Percentiles rank a stretch among this genome's conserved stretches.
These are phyloP conservation scores for Sedum album DNA, from an alignment of 164 flowering plant species.

Conservation along the genomic window DNA sequence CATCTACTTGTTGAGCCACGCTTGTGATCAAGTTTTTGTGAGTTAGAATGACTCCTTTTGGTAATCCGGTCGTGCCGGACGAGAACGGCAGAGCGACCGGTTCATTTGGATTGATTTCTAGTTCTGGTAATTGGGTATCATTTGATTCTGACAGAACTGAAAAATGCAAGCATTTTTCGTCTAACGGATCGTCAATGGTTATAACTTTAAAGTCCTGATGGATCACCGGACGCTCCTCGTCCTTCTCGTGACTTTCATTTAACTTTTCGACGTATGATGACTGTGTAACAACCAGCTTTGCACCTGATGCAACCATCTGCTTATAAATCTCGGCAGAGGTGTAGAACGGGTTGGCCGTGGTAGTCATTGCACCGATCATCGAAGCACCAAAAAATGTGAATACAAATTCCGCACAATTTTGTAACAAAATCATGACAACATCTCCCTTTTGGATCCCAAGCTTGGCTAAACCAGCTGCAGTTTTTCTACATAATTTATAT, in stretches of 20 bases:
- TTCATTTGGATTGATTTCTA: constrained; percentile 52
- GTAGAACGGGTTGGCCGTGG: not conserved
- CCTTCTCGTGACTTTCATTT: not conserved
- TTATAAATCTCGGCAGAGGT: constrained; percentile 1
- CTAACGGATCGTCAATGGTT: not conserved
- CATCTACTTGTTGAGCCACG: constrained; percentile 89
- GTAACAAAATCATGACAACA: constrained; percentile 3
- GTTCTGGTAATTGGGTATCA: constrained; percentile 37
- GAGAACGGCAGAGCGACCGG: constrained; percentile 85
- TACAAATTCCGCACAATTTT: constrained; percentile 1
- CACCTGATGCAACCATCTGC: not conserved
- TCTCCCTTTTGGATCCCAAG: not conserved
- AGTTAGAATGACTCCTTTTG: constrained; percentile 85
- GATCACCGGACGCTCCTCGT: not conserved
- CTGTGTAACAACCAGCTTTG: not conserved
- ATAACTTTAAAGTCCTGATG: not conserved
- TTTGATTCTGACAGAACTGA: constrained; percentile 41
- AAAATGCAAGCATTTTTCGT: constrained; percentile 33
- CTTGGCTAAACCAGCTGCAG: constrained; percentile 41
- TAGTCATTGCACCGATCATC: constrained; percentile 4
- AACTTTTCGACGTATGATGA: not conserved
- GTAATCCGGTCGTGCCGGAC: constrained; percentile 91
- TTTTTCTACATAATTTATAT: constrained; percentile 29
- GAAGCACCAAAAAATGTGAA: constrained; percentile 5
- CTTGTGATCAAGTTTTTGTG: constrained; percentile 68